Base-by-base conservation (phyloP, 768 basidiomycete species). In the Lactarius indigo region DNA sequence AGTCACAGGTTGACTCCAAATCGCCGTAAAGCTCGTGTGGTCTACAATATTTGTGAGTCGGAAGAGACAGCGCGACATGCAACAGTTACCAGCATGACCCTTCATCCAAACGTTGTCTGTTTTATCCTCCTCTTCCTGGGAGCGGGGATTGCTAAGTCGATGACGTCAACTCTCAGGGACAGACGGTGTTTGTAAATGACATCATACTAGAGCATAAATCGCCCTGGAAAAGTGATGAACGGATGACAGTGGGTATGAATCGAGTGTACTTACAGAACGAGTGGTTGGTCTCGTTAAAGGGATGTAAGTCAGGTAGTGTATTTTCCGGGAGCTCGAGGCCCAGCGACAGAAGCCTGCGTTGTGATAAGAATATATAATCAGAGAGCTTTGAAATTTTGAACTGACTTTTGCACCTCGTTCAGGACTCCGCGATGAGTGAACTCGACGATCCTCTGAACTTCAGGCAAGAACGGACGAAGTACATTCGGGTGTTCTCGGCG, bases 131-230 rank as follows among this genome's bases (percentile, higher is more conserved):
- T 78, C 77, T 35, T 77, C 76, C 59, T 74, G 65, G 1, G 75
- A 68, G 31, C 76, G 75, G 9, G 76, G 78, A 61, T 76, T 75
- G 62, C 78, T 79, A 3, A 65, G 23, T 57, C 33, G 20, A 56
- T 13, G 23, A 56, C 6, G 42, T 70, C 41, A 70, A 52, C 23
- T 35, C n/a, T 18, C 52, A 28, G 3, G 17, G n/a, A 47, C 28
- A 18, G 26, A 47, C 23, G 20, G 5, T 15, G 23, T 44, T 18
- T 37, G 20, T 28, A 56, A 15, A 31, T 33, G 35, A 41, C 33
- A 54, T 62, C 84, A 15, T 33, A 85, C 86, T 88, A 88, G 76
- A 88, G 87, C 85, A 87, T 87, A 73, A 84, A 87, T 56, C 87
- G 79, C 7, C 83, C 87, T 87, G 62, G 10, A 7, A 54, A 42